Evolutionary conservation across 495 filamentous ascomycete species (phyloP).

Genomic region (Parachaetomium inaequale): DNA sequence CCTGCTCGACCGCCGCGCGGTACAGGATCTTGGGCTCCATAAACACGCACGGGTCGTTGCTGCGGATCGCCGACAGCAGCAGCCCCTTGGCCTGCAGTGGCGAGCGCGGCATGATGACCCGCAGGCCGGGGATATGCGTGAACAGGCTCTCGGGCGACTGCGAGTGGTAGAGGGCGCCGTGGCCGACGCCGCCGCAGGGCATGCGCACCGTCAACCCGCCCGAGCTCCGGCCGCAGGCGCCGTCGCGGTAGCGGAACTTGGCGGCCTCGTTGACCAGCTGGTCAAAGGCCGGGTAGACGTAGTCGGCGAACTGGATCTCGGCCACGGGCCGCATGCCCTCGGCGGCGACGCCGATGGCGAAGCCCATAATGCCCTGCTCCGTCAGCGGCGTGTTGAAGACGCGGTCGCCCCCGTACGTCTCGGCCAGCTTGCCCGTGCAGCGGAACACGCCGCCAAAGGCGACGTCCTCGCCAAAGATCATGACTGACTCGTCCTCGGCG

Average conservation of each 20-base stretch:
- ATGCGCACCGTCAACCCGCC: constrained; percentile 88
- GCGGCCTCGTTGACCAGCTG: constrained; percentile 97
- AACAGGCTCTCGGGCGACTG: constrained; percentile 93
- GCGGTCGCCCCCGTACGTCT: constrained; percentile 78
- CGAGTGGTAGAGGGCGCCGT: constrained; percentile 92
- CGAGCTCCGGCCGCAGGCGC: constrained; percentile 59
- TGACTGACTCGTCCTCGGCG: constrained; percentile 75
- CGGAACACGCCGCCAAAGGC: constrained; percentile 96
- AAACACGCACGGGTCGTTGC: constrained; percentile 88
- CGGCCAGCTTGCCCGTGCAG: constrained; percentile 84
- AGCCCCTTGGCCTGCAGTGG: constrained; percentile 92
- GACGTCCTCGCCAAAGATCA: constrained; percentile 95
- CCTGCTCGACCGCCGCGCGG: constrained; percentile 91
- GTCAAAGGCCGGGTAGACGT: constrained; percentile 94
- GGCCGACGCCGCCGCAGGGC: constrained; percentile 93
- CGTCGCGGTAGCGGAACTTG: constrained; percentile 87
- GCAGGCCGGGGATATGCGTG: constrained; percentile 84
- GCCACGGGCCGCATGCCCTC: constrained; percentile 92
- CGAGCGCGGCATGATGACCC: constrained; percentile 85
- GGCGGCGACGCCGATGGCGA: constrained; percentile 83
- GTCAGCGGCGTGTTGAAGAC: constrained; percentile 96
- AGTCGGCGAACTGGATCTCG: constrained; percentile 98
- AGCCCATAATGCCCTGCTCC: constrained; percentile 93
- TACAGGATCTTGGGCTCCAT: constrained; percentile 98
- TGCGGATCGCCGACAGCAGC: constrained; percentile 73